phyloP scores from a whole-genome alignment of 106 monocot species.

The Apostasia ramifera region DNA sequence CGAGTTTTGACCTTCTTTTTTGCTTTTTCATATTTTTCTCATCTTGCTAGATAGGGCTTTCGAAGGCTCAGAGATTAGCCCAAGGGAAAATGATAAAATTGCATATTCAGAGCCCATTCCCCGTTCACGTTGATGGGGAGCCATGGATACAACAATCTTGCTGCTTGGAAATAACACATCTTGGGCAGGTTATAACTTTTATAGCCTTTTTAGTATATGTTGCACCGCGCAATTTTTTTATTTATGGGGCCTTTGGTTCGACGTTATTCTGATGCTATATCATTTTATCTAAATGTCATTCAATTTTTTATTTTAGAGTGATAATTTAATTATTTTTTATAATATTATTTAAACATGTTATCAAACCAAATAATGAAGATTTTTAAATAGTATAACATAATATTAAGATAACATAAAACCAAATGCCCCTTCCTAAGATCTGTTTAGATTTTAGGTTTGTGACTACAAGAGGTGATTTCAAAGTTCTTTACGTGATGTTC shows the following conservation, averaged over 20 bases:
- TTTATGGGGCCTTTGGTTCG: no score
- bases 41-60: constrained; percentile 72
- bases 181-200: constrained; percentile 45
- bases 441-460: no score
- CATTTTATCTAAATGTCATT: no score
- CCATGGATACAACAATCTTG: constrained; percentile 94
- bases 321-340: no score
- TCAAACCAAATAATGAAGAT: no score
- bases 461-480: no score
- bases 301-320: no score
- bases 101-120: constrained; percentile 60
- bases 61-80: constrained; percentile 68
- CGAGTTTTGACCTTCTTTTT: neutral
- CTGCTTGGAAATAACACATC: constrained; percentile 79
- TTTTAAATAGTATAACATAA: no score
- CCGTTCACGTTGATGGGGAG: constrained; percentile 89
- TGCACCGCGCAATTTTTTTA: neutral
- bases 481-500: no score
- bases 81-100: constrained; percentile 74
- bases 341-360: no score
- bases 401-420: no score
- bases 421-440: no score
- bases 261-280: neutral
- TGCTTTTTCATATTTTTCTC: neutral
- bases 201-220: neutral